These are phyloP conservation scores for Austroboletus novae-zelandiae DNA, from an alignment of 1,284 basidiomycete genomes.

Conservation along the genomic window DNA sequence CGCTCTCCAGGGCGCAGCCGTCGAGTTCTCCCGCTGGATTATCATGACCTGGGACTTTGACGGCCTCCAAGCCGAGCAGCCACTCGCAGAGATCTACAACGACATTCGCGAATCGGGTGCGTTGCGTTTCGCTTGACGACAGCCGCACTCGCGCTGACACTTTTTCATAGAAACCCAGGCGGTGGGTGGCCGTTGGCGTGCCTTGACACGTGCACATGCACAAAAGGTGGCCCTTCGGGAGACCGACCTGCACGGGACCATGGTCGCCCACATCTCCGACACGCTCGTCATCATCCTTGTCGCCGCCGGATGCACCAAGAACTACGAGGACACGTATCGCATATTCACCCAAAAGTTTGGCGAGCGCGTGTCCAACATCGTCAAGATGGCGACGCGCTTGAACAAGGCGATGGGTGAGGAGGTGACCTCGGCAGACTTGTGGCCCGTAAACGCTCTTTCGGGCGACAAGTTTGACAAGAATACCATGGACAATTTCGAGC, in stretches of 20 bases:
- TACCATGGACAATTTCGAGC: conserved; percentile 46
- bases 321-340: conserved; percentile 24
- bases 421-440: conserved; percentile 48
- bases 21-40: conserved; percentile 44
- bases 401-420: conserved; percentile 52
- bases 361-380: conserved; percentile 40
- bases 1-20: conserved; percentile 47
- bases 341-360: conserved; percentile 37
- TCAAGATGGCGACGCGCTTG: conserved; percentile 40
- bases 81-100: conserved; percentile 44
- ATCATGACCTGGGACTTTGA: conserved; percentile 51
- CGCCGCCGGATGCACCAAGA: conserved; percentile 38
- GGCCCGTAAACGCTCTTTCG: conserved; percentile 39
- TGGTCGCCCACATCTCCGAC: conserved; percentile 38
- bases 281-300: conserved; percentile 45
- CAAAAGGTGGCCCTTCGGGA: conserved; percentile 36
- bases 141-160: background rate
- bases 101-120: conserved; percentile 45
- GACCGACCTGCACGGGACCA: conserved; percentile 36
- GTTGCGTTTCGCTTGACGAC: conserved; percentile 17
- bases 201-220: conserved; percentile 45
- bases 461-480: conserved; percentile 39
- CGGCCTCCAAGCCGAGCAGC: conserved; percentile 41
- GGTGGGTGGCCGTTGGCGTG: conserved; percentile 52
- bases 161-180: conserved; percentile 43